Evolutionary conservation across 768 basidiomycete species (phyloP).

Genomic region (Sarcodon sp.): DNA sequence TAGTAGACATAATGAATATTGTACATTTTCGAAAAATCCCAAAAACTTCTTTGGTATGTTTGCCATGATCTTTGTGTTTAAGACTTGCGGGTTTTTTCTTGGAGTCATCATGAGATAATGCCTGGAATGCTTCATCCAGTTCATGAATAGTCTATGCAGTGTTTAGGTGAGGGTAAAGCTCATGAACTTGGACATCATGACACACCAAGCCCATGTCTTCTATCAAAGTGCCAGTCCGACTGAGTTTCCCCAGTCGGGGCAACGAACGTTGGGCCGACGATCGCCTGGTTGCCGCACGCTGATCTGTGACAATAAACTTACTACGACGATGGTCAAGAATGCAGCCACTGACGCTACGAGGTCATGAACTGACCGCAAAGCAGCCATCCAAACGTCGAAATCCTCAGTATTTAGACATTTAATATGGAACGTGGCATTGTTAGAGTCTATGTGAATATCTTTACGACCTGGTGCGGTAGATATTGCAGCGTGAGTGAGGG

Average conservation of each 20-base stretch:
- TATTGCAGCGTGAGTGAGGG: slow-evolving; percentile 56
- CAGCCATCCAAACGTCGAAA: slow-evolving; percentile 62
- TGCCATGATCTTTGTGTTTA: slow-evolving; percentile 18
- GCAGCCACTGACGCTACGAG: not conserved
- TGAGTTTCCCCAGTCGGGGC: slow-evolving; percentile 32
- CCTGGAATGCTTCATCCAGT: slow-evolving; percentile 39
- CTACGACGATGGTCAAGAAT: slow-evolving; percentile 20
- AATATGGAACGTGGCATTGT: slow-evolving; percentile 69
- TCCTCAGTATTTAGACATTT: slow-evolving; percentile 63
- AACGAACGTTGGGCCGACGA: slow-evolving; percentile 21
- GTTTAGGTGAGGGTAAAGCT: slow-evolving; percentile 2
- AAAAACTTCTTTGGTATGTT: slow-evolving; percentile 28
- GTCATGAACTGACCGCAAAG: slow-evolving; percentile 42
- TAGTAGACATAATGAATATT: not conserved
- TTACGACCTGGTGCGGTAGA: slow-evolving; percentile 60
- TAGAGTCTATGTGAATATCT: slow-evolving; percentile 74
- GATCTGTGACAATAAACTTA: slow-evolving; percentile 44
- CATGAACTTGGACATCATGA: not conserved
- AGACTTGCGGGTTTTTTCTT: slow-evolving; percentile 23
- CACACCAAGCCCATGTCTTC: slow-evolving; percentile 59
- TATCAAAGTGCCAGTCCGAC: slow-evolving; percentile 35
- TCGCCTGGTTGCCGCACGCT: slow-evolving; percentile 21
- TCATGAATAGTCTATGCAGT: slow-evolving; percentile 38
- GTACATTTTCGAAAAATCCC: slow-evolving; percentile 40
- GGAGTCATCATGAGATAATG: slow-evolving; percentile 25